Percentiles rank a stretch among this genome's conserved stretches.
These are phyloP conservation scores for Skeletonema costatum DNA, from an alignment of 108 stramenopile genomes.

Conservation along the genomic window DNA sequence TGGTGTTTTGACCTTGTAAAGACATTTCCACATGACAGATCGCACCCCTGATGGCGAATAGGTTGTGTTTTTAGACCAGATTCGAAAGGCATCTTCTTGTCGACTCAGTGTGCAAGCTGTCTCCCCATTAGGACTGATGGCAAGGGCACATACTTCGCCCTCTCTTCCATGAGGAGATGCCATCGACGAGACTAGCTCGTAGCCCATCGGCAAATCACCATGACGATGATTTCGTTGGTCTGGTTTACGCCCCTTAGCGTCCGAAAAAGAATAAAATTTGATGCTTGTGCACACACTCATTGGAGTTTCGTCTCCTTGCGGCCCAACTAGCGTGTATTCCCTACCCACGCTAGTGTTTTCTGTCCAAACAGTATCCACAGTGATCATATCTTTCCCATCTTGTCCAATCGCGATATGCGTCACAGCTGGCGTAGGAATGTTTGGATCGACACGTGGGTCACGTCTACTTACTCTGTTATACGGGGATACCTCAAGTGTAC, in stretches of 20 bases:
- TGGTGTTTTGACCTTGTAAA: slow-evolving; percentile 72
- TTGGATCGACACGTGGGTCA: slow-evolving; percentile 49
- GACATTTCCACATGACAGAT: slow-evolving; percentile 66
- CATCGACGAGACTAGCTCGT: slow-evolving; percentile 68
- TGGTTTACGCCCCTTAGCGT: slow-evolving; percentile 17
- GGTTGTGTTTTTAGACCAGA: slow-evolving; percentile 58
- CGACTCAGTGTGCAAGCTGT: slow-evolving; percentile 77
- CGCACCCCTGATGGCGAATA: not conserved
- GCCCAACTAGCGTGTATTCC: slow-evolving; percentile 13
- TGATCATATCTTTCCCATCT: slow-evolving; percentile 66
- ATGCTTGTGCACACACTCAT: slow-evolving; percentile 69
- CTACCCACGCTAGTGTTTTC: slow-evolving; percentile 67
- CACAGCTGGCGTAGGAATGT: slow-evolving; percentile 69
- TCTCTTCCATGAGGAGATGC: slow-evolving; percentile 74
- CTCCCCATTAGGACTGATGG: slow-evolving; percentile 52
- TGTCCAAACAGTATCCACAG: slow-evolving; percentile 68
- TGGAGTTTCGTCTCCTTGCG: slow-evolving; percentile 1
- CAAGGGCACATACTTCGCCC: slow-evolving; percentile 61
- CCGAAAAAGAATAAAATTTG: slow-evolving; percentile 65
- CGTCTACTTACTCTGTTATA: slow-evolving; percentile 77
- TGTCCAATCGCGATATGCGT: slow-evolving; percentile 53
- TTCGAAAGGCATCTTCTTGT: slow-evolving; percentile 79
- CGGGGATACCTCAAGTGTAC: slow-evolving; percentile 72
- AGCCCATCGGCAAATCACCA: slow-evolving; percentile 41
- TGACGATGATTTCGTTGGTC: slow-evolving; percentile 20